Base-by-base conservation (phyloP, 2,329 filamentous ascomycete genomes). In the Nemania sp. region DNA sequence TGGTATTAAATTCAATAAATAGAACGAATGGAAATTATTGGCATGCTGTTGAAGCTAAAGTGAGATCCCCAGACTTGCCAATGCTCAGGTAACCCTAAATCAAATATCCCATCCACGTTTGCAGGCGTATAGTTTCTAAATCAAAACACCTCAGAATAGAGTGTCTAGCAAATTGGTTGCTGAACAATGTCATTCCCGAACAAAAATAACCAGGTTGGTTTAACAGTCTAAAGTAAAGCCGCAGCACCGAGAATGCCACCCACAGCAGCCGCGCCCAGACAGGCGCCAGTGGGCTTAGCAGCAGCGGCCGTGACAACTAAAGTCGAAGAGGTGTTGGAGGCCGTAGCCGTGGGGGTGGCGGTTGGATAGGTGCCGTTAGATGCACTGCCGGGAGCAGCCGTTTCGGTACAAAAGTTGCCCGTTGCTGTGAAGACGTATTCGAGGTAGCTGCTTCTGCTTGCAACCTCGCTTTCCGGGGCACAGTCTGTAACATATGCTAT, bases 151-250 rank as follows among this genome's bases (percentile, higher is more conserved):
- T 32, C 45, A n/a, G n/a, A 47, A 47, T 18, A 2, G n/a, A 58
- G 18, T 26, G 10, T 24, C 24, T n/a, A 3, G n/a, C 26, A 35
- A 24, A 7, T 32, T 32, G 41, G 15, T 58, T 58, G 45, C 84
- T 82, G 38, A 41, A 22, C 20, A 61, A 29, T 26, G 43, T 35
- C 15, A 20, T 51, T 55, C 45, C 26, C 3, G 51, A 60, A 26
- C 61, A 53, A 45, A 61, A 45, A 22, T 54, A 24, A 45, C 35
- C 49, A n/a, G 43, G 59, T 20, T 35, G 2, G 32, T 32, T 11
- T 24, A 18, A 18, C 27, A 11, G 38, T 41, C n/a, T 56, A 63
- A 29, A 63, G 60, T 13, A 63, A 26, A 43, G 60, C 55, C 26
- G 55, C 55, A 32, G 55, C 41, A 58, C 38, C 55, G 26, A 58